A percentile compares a stretch with the other conserved stretches of the same genome.
These are phyloP conservation scores for Heliophila coronopifolia DNA, from an alignment of 441 rosid species.

Conservation along the genomic window DNA sequence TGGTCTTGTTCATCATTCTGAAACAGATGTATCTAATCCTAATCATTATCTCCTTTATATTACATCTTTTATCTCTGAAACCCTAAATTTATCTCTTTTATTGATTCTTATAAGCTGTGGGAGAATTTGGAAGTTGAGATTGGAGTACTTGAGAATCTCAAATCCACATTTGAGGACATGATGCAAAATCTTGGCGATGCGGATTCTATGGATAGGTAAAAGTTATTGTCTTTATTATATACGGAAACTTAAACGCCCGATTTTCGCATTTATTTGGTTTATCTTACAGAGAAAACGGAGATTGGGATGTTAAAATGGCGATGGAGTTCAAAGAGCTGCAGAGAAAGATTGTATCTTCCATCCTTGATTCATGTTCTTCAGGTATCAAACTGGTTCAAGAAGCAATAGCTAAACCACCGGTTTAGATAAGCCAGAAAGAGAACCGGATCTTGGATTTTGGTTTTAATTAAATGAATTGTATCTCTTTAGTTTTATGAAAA, in stretches of 20 bases:
- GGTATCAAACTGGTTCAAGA: slow-evolving; percentile 53
- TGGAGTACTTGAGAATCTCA: slow-evolving; percentile 57
- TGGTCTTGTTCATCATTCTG: slow-evolving; percentile 38
- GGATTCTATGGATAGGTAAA: slow-evolving; percentile 42
- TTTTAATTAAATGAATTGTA: background rate
- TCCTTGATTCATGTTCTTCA: slow-evolving; percentile 54
- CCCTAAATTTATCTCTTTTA: background rate
- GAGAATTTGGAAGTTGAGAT: slow-evolving; percentile 51
- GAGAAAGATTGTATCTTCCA: slow-evolving; percentile 58
- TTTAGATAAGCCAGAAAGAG: slow-evolving; percentile 8
- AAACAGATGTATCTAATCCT: slow-evolving; percentile 23
- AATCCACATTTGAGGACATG: slow-evolving; percentile 54
- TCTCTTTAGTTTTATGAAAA: background rate
- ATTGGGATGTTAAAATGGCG: slow-evolving; percentile 68
- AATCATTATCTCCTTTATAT: background rate
- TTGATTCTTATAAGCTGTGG: slow-evolving; percentile 36
- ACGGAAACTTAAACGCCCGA: background rate
- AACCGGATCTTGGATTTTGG: slow-evolving; percentile 3
- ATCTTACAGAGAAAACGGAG: slow-evolving; percentile 37
- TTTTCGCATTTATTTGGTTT: background rate
- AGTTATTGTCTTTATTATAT: background rate
- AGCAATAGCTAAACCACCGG: slow-evolving; percentile 31
- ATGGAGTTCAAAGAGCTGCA: slow-evolving; percentile 47
- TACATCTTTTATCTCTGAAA: background rate
- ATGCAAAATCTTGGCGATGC: slow-evolving; percentile 52